Evolutionary conservation across 208 protist genomes (phyloP).

Genomic region (Acanthamoeba castellanii): DNA sequence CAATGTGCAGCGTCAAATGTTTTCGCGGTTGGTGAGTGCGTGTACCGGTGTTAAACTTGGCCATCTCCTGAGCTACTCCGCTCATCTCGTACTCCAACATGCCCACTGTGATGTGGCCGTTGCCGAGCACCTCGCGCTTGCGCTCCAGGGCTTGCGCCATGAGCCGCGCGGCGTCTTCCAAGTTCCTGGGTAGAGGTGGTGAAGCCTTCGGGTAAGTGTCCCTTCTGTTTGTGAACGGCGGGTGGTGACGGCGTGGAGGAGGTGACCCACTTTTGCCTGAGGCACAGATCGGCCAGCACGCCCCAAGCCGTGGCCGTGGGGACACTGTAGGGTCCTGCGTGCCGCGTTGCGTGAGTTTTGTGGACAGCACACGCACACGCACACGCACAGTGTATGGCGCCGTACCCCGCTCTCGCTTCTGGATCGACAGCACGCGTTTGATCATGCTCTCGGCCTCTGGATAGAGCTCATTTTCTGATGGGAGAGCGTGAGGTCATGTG

Average conservation of each 20-base stretch:
- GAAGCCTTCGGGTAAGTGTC: too few relatives aligned
- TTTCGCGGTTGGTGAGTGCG: neutral
- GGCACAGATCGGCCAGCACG: neutral
- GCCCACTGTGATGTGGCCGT: neutral
- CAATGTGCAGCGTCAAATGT: too few relatives aligned
- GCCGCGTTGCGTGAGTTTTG: neutral
- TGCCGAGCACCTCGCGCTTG: neutral
- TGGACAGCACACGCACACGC: neutral
- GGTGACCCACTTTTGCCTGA: neutral
- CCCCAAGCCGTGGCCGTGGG: neutral
- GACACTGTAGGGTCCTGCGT: neutral
- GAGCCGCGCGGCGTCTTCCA: neutral
- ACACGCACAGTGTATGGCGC: neutral
- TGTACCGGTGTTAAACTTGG: conserved; percentile 6
- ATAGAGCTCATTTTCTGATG: conserved; percentile 28
- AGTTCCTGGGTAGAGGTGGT: neutral
- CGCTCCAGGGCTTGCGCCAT: neutral
- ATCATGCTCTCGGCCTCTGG: conserved; percentile 6
- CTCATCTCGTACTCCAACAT: conserved; percentile 13
- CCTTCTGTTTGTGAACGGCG: too few relatives aligned
- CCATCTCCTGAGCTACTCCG: neutral
- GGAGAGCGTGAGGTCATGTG: too few relatives aligned
- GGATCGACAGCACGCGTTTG: neutral
- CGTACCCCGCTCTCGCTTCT: neutral
- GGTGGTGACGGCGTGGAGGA: neutral